These are phyloP conservation scores for Chlorophyllum brunneum DNA, from an alignment of 768 basidiomycete species.

Conservation along the genomic window DNA sequence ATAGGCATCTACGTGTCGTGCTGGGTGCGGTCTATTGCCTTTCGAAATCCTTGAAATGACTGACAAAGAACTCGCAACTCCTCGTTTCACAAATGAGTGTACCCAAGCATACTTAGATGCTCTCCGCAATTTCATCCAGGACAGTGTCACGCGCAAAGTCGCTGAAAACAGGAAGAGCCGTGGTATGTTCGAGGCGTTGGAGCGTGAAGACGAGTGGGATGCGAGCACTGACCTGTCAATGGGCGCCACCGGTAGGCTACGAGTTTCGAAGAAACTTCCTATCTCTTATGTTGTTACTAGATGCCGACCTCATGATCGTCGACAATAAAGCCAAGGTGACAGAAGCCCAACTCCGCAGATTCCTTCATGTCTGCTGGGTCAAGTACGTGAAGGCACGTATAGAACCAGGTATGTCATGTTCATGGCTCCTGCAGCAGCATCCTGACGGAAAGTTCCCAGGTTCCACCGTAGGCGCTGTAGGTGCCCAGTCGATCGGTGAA, in stretches of 20 bases:
- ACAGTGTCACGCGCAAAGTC: conserved; percentile 62
- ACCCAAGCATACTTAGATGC: conserved; percentile 65
- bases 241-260: conserved; percentile 64
- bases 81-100: conserved; percentile 66
- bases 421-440: neutral
- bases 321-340: conserved; percentile 92
- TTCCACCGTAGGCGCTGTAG: conserved; percentile 97
- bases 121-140: conserved; percentile 66
- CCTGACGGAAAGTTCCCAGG: conserved; percentile 38
- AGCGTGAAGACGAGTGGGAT: conserved; percentile 73
- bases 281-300: conserved; percentile 28
- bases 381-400: conserved; percentile 95
- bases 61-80: conserved; percentile 53
- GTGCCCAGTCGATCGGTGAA: conserved; percentile 98
- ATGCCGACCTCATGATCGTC: conserved; percentile 67
- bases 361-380: conserved; percentile 85
- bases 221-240: conserved; percentile 71
- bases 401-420: conserved; percentile 69
- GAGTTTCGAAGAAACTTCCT: neutral
- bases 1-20: conserved; percentile 61
- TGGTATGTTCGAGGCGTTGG: conserved; percentile 82
- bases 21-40: conserved; percentile 69
- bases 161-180: conserved; percentile 64
- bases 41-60: conserved; percentile 81
- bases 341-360: conserved; percentile 67